Percentiles rank a stretch among this genome's conserved stretches.
These are phyloP conservation scores for Beauveria caledonica DNA, from an alignment of 2,329 filamentous ascomycete species.

Conservation along the genomic window DNA sequence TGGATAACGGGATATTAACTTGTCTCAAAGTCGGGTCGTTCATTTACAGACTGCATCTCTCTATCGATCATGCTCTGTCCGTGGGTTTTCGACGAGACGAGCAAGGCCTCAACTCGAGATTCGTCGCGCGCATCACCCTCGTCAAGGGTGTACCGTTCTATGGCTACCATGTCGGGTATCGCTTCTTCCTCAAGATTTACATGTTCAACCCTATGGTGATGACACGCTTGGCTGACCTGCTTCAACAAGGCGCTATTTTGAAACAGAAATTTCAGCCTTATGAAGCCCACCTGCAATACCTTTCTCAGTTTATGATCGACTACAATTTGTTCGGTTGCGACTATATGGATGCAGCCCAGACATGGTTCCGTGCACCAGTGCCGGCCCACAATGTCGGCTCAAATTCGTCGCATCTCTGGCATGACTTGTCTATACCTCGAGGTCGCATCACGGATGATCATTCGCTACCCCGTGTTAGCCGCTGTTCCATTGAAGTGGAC, in stretches of 20 bases:
- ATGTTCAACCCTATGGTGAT: conserved; percentile 81
- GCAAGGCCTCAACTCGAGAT: conserved; percentile 57
- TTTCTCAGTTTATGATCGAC: conserved; percentile 96
- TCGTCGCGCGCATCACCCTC: conserved; percentile 82
- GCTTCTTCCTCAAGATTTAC: conserved; percentile 89
- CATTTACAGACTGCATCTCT: conserved; percentile 69
- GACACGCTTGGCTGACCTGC: conserved; percentile 76
- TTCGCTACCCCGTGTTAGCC: conserved; percentile 66
- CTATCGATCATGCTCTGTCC: conserved; percentile 84
- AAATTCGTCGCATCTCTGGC: conserved; percentile 65
- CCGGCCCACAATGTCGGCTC: conserved; percentile 56
- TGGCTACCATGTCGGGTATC: conserved; percentile 88
- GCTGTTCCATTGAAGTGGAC: conserved; percentile 86
- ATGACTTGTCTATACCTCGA: conserved; percentile 60
- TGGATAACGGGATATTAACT: neutral
- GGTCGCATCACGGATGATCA: conserved; percentile 44
- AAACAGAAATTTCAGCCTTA: conserved; percentile 80
- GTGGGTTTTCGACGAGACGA: conserved; percentile 74
- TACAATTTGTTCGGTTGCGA: conserved; percentile 95
- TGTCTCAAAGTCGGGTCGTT: conserved; percentile 57
- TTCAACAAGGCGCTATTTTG: conserved; percentile 83
- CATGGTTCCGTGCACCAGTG: conserved; percentile 67
- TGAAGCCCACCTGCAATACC: conserved; percentile 85
- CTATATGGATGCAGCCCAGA: conserved; percentile 66
- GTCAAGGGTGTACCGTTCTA: conserved; percentile 95